These are phyloP conservation scores for Neurospora sp. DNA, from an alignment of 495 filamentous ascomycete species.

Conservation along the genomic window DNA sequence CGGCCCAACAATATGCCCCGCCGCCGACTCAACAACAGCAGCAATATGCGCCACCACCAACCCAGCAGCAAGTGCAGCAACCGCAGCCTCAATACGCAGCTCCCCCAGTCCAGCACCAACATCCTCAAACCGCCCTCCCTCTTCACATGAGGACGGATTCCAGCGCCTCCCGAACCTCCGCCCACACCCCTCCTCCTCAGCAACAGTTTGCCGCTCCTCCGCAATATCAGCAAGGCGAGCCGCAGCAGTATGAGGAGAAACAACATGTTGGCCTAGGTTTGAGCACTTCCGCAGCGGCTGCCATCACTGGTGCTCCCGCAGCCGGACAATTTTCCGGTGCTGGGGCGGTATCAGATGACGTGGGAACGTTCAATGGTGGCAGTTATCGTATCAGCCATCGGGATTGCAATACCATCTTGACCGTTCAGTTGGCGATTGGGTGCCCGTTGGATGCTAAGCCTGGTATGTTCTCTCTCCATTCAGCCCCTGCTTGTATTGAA, in stretches of 20 bases:
- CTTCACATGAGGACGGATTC: slow-evolving; percentile 17
- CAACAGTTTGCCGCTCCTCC: slow-evolving; percentile 34
- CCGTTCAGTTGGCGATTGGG: slow-evolving; percentile 79
- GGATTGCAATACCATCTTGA: slow-evolving; percentile 82
- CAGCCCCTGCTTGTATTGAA: background rate
- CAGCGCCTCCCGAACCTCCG: slow-evolving; percentile 12
- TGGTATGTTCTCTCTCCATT: slow-evolving; percentile 36
- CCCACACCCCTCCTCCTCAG: slow-evolving; percentile 16
- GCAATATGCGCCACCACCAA: slow-evolving; percentile 15
- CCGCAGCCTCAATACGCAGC: slow-evolving; percentile 10
- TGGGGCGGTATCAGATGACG: slow-evolving; percentile 53
- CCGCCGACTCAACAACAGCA: slow-evolving; percentile 25
- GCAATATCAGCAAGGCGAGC: slow-evolving; percentile 23
- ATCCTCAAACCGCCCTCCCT: slow-evolving; percentile 19
- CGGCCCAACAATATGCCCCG: slow-evolving; percentile 19
- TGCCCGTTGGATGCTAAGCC: slow-evolving; percentile 76
- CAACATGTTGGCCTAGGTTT: slow-evolving; percentile 6
- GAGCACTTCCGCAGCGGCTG: slow-evolving; percentile 17
- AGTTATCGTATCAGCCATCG: slow-evolving; percentile 89
- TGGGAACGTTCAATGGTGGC: slow-evolving; percentile 93
- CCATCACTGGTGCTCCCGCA: slow-evolving; percentile 22
- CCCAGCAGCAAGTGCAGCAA: slow-evolving; percentile 5
- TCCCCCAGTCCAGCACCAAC: slow-evolving; percentile 6
- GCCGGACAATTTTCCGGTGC: slow-evolving; percentile 50
- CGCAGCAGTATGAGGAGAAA: too few relatives aligned